Base-by-base conservation (phyloP, 2,329 filamentous ascomycete species). In the Diaporthe sp. region DNA sequence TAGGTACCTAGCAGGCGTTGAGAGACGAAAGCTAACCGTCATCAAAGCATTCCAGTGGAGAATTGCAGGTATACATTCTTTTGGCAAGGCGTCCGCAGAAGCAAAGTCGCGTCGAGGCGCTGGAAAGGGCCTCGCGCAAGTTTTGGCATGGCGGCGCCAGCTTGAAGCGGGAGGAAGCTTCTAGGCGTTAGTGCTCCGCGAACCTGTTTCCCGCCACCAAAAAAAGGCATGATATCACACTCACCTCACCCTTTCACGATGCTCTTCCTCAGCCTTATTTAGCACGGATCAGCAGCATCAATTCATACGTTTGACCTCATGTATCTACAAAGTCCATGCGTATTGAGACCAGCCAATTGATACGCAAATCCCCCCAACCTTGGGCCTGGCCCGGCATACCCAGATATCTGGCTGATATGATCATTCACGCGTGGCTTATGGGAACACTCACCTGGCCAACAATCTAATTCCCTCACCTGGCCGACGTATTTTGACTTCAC, bases 211-310 rank as follows among this genome's bases (percentile, higher is more conserved):
- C 65, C 65, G 65, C 65, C 34, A 12, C 13, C 25, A 15, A 17
- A 31, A 17, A 9, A 13, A 17, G n/a, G 17, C 44, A 73, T 73
- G 71, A 73, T 73, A 73, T 73, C 71, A 73, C 71, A 10, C 25
- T 65, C 71, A 73, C 71, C 71, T 73, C 71, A 65, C 58, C 22
- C 47, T 22, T 65, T 39, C 49, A 17, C 22, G 49, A 68, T 53
- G 31, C 47, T 31, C 65, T 55, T 42, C 4, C 22, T 53, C 22
- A 28, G 20, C 47, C 31, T n/a, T 39, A 13, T 55, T 20, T 28
- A 55, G 31, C 31, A 20, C 65, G n/a, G 34, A 31, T 22, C 49
- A 28, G 49, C 58, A 61, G 39, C 25, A 22, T 47, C 58, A 65
- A 31, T 44, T 42, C 34, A 65, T 20, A 25, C 37, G 15, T 20